Evolutionary conservation across 2,329 filamentous ascomycete genomes (phyloP).

Genomic region (Alternaria sp.): DNA sequence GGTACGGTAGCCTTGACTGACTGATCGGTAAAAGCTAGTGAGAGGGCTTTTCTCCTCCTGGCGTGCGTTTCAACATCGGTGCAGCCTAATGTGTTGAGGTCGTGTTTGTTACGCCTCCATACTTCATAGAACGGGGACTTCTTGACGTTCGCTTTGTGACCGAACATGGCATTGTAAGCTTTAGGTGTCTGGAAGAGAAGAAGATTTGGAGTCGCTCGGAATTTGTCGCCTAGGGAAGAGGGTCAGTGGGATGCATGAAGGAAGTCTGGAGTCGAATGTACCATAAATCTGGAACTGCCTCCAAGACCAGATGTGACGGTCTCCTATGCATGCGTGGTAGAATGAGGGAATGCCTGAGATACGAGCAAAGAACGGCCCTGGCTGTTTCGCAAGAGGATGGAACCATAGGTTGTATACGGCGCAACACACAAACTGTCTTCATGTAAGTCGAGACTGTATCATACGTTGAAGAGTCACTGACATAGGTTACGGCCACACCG

Average conservation of each 20-base stretch:
- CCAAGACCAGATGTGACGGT: constrained; percentile 29
- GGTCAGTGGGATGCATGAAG: background rate
- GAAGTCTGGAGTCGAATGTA: background rate
- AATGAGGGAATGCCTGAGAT: constrained; percentile 19
- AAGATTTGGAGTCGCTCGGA: constrained; percentile 23
- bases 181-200: constrained; percentile 75
- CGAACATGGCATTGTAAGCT: constrained; percentile 54
- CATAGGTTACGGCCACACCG: background rate
- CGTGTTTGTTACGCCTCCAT: constrained; percentile 18
- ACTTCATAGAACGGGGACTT: constrained; percentile 24
- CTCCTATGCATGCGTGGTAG: constrained; percentile 19
- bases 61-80: constrained; percentile 21
- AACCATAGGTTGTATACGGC: constrained; percentile 18
- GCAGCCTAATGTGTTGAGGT: constrained; percentile 19
- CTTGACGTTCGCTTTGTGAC: constrained; percentile 18
- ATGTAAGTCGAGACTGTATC: background rate
- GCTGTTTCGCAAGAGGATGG: constrained; percentile 18
- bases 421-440: background rate
- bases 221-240: background rate
- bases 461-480: background rate
- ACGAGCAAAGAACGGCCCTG: constrained; percentile 17
- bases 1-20: constrained; percentile 17
- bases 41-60: constrained; percentile 21
- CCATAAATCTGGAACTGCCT: constrained; percentile 19
- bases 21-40: constrained; percentile 27